Conservation (phyloP, 208 protist species). For the Leishmania tropica region DNA sequence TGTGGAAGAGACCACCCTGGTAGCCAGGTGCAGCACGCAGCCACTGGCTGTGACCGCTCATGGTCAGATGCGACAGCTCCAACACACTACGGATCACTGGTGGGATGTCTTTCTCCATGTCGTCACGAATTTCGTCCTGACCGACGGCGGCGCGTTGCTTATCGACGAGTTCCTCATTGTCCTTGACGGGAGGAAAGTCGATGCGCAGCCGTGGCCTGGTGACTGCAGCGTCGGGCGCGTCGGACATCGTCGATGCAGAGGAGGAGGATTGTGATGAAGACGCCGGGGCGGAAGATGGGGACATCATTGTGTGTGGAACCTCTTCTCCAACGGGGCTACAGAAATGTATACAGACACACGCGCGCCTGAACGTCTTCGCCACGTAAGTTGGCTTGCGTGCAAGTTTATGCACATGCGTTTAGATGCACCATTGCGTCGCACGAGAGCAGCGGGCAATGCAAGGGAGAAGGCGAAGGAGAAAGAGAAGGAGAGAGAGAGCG, state of each 20-base stretch:
- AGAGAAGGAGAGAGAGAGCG: neutral
- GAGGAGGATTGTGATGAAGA: neutral
- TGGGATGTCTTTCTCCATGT: conserved; percentile 70
- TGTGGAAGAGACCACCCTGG: conserved; percentile 81
- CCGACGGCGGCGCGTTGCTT: conserved; percentile 49
- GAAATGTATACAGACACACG: neutral
- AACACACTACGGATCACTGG: conserved; percentile 85
- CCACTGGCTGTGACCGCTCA: conserved; percentile 82
- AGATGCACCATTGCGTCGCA: neutral
- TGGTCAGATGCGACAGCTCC: conserved; percentile 75
- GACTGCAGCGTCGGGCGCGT: neutral
- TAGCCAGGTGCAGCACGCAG: conserved; percentile 74
- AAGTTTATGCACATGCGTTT: neutral
- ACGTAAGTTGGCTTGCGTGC: neutral
- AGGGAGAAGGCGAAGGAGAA: neutral
- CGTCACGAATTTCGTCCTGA: conserved; percentile 56
- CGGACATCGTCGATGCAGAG: neutral
- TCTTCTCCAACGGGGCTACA: neutral
- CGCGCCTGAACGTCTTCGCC: neutral
- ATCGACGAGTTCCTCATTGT: conserved; percentile 43
- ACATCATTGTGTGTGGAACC: neutral
- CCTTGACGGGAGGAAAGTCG: conserved; percentile 73
- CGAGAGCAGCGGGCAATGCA: neutral
- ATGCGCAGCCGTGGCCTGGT: conserved; percentile 42
- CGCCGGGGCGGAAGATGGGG: neutral